Conservation (phyloP, 768 basidiomycete genomes). For the Chalciporus pseudorubinellus region DNA sequence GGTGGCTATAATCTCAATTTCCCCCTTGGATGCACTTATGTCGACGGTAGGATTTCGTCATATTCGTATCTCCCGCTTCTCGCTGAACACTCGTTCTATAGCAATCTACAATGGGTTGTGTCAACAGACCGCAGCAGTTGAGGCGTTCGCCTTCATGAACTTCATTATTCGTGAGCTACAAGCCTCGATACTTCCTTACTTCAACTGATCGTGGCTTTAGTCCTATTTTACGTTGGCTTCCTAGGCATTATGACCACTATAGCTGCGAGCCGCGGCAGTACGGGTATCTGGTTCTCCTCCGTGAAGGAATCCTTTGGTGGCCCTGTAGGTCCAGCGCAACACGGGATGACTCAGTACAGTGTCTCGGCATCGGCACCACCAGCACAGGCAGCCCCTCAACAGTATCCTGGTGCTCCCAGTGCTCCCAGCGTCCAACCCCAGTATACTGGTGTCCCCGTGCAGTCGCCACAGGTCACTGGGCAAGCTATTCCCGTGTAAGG, state of each 20-base stretch:
- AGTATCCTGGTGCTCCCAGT: slow-evolving; percentile 1
- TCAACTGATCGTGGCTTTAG: slow-evolving; percentile 20
- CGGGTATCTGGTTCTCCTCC: slow-evolving; percentile 30
- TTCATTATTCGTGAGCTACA: slow-evolving; percentile 33
- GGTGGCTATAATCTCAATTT: background rate
- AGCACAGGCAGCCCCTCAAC: background rate
- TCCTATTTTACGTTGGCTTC: slow-evolving; percentile 29
- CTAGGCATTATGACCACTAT: slow-evolving; percentile 27
- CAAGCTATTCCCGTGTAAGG: background rate
- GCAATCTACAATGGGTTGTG: slow-evolving; percentile 20
- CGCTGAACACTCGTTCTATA: slow-evolving; percentile 3
- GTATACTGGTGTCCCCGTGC: background rate
- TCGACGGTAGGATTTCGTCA: slow-evolving; percentile 4
- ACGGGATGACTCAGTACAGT: slow-evolving; percentile 18
- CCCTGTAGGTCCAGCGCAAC: slow-evolving; percentile 4
- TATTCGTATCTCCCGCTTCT: background rate
- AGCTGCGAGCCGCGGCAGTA: slow-evolving; percentile 28
- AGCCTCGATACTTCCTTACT: background rate
- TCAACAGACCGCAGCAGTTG: slow-evolving; percentile 29
- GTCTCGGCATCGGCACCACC: slow-evolving; percentile 5
- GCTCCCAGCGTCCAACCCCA: slow-evolving; percentile 6
- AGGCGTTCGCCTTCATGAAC: slow-evolving; percentile 37
- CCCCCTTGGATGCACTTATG: slow-evolving; percentile 10
- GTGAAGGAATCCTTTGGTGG: slow-evolving; percentile 32
- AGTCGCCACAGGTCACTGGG: background rate